These are phyloP conservation scores for Heritiera littoralis DNA, from an alignment of 345 rosid species.

Conservation along the genomic window DNA sequence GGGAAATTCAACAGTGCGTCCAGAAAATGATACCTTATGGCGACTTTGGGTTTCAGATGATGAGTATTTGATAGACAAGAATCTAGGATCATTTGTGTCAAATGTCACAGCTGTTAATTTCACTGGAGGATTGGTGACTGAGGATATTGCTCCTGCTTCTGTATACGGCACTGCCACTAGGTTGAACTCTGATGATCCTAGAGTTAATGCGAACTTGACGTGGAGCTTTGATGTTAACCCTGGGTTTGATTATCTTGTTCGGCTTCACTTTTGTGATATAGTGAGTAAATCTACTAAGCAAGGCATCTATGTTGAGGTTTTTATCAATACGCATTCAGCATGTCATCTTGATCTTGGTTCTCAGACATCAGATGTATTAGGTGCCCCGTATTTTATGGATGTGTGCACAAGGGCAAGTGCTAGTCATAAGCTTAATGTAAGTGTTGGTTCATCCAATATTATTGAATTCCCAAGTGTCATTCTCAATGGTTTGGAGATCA, in stretches of 20 bases:
- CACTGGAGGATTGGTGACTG: constrained; percentile 35
- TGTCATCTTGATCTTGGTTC: constrained; percentile 48
- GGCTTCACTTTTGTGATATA: constrained; percentile 82
- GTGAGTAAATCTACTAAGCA: constrained; percentile 17
- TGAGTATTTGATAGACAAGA: constrained; percentile 37
- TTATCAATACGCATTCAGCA: constrained; percentile 52
- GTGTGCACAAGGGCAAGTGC: constrained; percentile 40
- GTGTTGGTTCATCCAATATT: constrained; percentile 57
- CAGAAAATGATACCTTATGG: constrained; percentile 63
- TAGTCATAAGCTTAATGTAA: constrained; percentile 39
- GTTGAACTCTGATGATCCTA: constrained; percentile 47
- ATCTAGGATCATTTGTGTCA: constrained; percentile 29
- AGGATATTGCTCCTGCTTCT: constrained; percentile 53
- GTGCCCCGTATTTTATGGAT: constrained; percentile 66
- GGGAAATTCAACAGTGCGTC: constrained; percentile 63
- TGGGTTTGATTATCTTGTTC: constrained; percentile 63
- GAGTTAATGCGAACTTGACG: constrained; percentile 50
- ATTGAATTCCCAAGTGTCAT: constrained; percentile 35
- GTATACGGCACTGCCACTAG: constrained; percentile 81
- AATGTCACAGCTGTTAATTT: constrained; percentile 53
- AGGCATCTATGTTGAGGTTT: constrained; percentile 46
- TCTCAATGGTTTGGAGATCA: constrained; percentile 66
- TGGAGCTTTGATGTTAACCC: constrained; percentile 69
- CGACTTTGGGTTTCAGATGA: constrained; percentile 74
- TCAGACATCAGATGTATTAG: constrained; percentile 32